A percentile compares a stretch with the other conserved stretches of the same genome.
Conservation (phyloP, 2,329 filamentous ascomycete genomes). For the Hymenoscyphus fraxineus region DNA sequence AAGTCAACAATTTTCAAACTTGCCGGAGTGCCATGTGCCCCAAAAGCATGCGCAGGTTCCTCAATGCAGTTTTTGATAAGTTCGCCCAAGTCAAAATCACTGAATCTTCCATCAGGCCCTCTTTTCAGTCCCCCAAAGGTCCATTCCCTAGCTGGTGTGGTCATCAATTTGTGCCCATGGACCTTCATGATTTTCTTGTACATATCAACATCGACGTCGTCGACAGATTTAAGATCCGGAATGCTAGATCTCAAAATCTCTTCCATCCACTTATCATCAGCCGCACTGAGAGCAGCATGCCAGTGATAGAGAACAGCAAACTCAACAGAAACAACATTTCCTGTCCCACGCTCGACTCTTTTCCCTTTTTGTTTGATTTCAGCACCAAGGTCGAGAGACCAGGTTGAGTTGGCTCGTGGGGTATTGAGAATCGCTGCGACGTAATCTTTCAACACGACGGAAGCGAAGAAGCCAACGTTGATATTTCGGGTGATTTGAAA, state of each 20-base stretch:
- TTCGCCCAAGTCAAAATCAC: constrained; percentile 42
- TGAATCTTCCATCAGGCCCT: constrained; percentile 40
- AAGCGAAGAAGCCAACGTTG: constrained; percentile 45
- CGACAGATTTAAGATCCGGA: constrained; percentile 40
- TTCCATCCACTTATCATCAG: constrained; percentile 46
- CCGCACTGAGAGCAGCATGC: constrained; percentile 43
- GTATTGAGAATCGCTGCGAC: constrained; percentile 32
- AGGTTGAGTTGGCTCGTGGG: constrained; percentile 40
- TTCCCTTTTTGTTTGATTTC: constrained; percentile 42
- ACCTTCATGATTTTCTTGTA: constrained; percentile 41
- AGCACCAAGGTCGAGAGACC: constrained; percentile 43
- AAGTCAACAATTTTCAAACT: constrained; percentile 46
- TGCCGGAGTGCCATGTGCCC: constrained; percentile 45
- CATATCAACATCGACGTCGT: constrained; percentile 41
- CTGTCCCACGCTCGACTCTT: constrained; percentile 41
- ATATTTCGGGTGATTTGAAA: constrained; percentile 45
- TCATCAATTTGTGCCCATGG: constrained; percentile 37
- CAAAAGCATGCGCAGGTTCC: constrained; percentile 48
- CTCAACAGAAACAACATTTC: constrained; percentile 44
- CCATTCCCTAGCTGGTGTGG: constrained; percentile 37
- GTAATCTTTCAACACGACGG: constrained; percentile 44
- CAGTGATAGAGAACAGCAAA: constrained; percentile 47
- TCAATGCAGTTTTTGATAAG: constrained; percentile 45
- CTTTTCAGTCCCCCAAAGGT: constrained; percentile 42
- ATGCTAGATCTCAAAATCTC: constrained; percentile 34